Evolutionary conservation across 768 basidiomycete genomes (phyloP).

Genomic region (Lentinula lateritia): DNA sequence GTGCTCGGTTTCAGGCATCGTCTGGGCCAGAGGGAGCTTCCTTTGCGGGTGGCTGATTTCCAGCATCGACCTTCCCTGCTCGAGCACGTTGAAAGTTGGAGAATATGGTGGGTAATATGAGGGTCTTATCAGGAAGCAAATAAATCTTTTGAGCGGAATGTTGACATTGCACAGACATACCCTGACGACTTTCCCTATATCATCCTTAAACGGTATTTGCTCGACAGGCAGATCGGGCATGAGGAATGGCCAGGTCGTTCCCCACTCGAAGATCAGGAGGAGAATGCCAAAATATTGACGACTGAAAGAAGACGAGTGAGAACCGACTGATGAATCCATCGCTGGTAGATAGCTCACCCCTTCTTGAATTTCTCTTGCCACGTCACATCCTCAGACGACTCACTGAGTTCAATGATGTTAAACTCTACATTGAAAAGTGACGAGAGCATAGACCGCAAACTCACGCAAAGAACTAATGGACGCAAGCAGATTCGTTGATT

Average conservation of each 20-base stretch:
- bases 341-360: conserved; percentile 3
- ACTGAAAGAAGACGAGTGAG: not conserved
- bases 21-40: not conserved
- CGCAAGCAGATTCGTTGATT: not conserved
- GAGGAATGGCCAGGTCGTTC: conserved; percentile 23
- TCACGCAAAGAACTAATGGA: conserved; percentile 10
- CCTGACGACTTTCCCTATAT: conserved; percentile 17
- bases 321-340: not conserved
- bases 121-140: not conserved
- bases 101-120: conserved; percentile 7
- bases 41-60: conserved; percentile 4
- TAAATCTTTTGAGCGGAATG: not conserved
- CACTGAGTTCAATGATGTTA: not conserved
- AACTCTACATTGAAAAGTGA: not conserved
- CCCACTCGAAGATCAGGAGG: conserved; percentile 22
- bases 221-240: conserved; percentile 17
- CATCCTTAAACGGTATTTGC: conserved; percentile 17
- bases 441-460: not conserved
- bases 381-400: conserved; percentile 7
- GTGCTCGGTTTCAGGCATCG: not conserved
- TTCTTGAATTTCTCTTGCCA: conserved; percentile 14
- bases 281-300: conserved; percentile 17
- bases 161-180: not conserved
- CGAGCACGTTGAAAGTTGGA: conserved; percentile 8
- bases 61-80: not conserved